phyloP scores from a whole-genome alignment of 2,329 filamentous ascomycete genomes.

The Fusarium longipes region DNA sequence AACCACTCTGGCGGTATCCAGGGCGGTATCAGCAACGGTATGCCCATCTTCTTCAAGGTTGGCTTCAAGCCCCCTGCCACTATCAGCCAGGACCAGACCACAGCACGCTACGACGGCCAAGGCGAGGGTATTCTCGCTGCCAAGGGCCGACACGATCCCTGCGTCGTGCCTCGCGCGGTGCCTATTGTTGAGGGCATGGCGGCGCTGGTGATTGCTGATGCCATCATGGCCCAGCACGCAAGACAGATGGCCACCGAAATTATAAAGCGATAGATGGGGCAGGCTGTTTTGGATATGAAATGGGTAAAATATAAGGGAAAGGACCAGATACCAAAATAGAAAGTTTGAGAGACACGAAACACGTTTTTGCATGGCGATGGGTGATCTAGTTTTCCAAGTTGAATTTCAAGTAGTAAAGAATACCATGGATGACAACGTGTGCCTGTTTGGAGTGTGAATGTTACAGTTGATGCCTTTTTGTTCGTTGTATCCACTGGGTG shows the following conservation, averaged over 20 bases:
- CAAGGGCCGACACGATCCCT: conserved; percentile 94
- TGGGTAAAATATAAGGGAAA: neutral
- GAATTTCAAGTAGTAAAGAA: conserved; percentile 4
- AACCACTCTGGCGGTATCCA: conserved; percentile 97
- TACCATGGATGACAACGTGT: neutral
- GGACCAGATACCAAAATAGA: conserved; percentile 31
- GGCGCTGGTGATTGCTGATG: conserved; percentile 86
- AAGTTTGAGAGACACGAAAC: conserved; percentile 11
- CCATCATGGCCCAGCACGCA: conserved; percentile 82
- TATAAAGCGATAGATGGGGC: conserved; percentile 11
- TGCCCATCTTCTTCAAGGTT: conserved; percentile 92
- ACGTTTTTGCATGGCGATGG: conserved; percentile 28
- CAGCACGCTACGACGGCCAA: conserved; percentile 79
- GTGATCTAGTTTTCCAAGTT: conserved; percentile 18
- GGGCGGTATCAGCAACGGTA: conserved; percentile 94
- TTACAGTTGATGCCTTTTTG: neutral
- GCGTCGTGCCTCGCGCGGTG: conserved; percentile 88
- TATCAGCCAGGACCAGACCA: conserved; percentile 88
- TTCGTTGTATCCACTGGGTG: neutral
- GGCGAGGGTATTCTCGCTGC: conserved; percentile 81
- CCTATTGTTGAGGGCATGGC: conserved; percentile 95
- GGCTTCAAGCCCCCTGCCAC: conserved; percentile 96
- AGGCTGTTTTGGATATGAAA: neutral
- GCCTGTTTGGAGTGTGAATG: conserved; percentile 4
- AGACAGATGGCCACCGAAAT: conserved; percentile 56